phyloP scores from a whole-genome alignment of 208 protist species.

The Trypanosoma cruzi region DNA sequence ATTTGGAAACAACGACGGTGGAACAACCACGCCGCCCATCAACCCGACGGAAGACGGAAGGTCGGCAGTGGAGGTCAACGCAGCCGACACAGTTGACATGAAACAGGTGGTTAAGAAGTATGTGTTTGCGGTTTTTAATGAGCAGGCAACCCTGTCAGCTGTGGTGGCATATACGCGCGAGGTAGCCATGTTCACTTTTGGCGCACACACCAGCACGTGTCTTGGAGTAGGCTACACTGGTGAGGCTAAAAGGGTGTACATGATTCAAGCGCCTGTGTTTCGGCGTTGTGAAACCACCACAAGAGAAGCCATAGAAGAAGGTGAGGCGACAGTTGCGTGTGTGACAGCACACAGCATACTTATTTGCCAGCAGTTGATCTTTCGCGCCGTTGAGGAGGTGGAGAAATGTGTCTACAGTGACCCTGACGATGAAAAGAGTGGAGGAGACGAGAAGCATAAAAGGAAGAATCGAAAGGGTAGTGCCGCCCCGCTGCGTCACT shows the following conservation, averaged over 20 bases:
- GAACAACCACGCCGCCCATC: too few relatives aligned
- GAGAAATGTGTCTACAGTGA: conserved; percentile 7
- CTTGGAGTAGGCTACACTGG: conserved; percentile 8
- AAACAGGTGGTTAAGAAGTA: neutral
- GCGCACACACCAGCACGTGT: neutral
- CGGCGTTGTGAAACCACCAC: neutral
- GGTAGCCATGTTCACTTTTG: conserved; percentile 10
- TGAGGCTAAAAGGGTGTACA: neutral
- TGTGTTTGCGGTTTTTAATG: conserved; percentile 31
- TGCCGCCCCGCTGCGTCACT: neutral
- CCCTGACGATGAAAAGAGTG: neutral
- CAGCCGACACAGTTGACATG: too few relatives aligned
- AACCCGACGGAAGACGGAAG: too few relatives aligned
- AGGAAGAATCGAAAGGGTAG: neutral
- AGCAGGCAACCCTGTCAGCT: conserved; percentile 11
- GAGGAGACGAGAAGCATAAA: too few relatives aligned
- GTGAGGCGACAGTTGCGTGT: conserved; percentile 17
- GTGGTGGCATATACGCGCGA: conserved; percentile 13
- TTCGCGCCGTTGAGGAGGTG: conserved; percentile 11
- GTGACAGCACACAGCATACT: conserved; percentile 9
- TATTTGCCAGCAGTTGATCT: conserved; percentile 14
- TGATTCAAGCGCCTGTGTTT: conserved; percentile 21
- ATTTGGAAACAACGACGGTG: too few relatives aligned
- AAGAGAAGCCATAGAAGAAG: conserved; percentile 6
- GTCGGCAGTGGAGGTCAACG: too few relatives aligned